Evolutionary conservation across 371 early-diverging fungal genomes (phyloP), one percentile per base, ranked within the genome.

Genomic region (Syncephalastrum sp.): DNA sequence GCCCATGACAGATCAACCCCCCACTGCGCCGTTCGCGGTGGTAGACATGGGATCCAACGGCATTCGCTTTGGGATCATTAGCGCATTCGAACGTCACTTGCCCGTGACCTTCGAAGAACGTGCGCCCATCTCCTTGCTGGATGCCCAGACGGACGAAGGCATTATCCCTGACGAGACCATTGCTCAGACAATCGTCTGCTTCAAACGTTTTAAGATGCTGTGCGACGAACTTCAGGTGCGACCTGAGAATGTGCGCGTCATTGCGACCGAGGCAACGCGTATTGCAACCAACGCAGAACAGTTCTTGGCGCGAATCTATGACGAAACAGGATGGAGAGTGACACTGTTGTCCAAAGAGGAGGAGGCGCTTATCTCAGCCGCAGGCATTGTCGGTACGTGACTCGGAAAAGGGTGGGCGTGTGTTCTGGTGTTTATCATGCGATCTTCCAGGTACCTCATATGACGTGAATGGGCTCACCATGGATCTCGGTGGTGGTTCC

Each of bases 11-110:
- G 24, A 54, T 15, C 21, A 43, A 41, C 17, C n/a, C n/a, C 17
- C 47, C 38, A 33, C 38, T 33, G 81, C 79, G 8, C 82, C 84
- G 29, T 70, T 86, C 17, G 87, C 77, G 33, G 77, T 86, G 4
- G 73, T 86, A 1, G 87, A 86, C 60, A 85, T 86, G 81, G 85
- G 87, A n/a, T 83, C 84, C 42, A 86, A 86, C 56, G 87, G 87
- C 24, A 86, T 86, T 51, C 83, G 85, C 3, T 85, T 86, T 42
- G 83, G 83, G 42, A 83, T 86, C 47, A 74, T 84, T 4, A 77
- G 74, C 27, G 67, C 78, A 1, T 64, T 84, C 14, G 73, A 75
- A 17, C 77, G 86, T 4, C 82, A 84, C 55, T 70, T 86, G 10
- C 84, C 84, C n/a, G 82, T 84, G 15, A 61, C 80, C 0, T 86